These are phyloP conservation scores for Pulveroboletus sp. DNA, from an alignment of 768 basidiomycete species.

Conservation along the genomic window DNA sequence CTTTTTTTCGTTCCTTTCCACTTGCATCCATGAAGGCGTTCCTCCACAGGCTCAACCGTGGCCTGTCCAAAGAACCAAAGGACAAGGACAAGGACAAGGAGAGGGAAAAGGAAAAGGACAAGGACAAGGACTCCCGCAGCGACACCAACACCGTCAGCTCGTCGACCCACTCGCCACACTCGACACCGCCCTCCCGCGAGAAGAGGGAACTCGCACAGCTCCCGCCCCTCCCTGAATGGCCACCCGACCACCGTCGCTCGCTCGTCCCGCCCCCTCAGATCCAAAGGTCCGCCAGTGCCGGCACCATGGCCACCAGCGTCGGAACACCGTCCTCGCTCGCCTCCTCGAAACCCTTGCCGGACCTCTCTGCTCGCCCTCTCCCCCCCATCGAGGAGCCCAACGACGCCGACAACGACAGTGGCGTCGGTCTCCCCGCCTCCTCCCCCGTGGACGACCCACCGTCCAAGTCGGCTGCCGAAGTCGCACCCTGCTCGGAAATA, in stretches of 20 bases:
- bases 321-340: conserved; percentile 45
- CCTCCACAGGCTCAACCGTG: conserved; percentile 71
- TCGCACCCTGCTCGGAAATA: conserved; percentile 40
- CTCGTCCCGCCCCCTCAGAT: conserved; percentile 21
- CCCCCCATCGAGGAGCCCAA: conserved; percentile 45
- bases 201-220: conserved; percentile 50
- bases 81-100: conserved; percentile 61
- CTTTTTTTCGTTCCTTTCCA: conserved; percentile 5
- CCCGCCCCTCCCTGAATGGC: conserved; percentile 69
- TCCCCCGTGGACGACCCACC: conserved; percentile 27
- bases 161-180: conserved; percentile 20
- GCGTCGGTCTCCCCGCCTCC: conserved; percentile 36
- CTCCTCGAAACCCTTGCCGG: conserved; percentile 71
- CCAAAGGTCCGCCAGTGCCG: conserved; percentile 27
- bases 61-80: conserved; percentile 47
- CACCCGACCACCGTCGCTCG: conserved; percentile 39
- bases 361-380: conserved; percentile 50
- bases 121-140: conserved; percentile 31
- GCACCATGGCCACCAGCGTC: conserved; percentile 32
- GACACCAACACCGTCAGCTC: conserved; percentile 33
- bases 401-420: conserved; percentile 33
- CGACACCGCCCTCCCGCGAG: conserved; percentile 43
- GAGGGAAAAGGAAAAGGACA: conserved; percentile 27
- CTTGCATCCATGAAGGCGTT: conserved; percentile 73
- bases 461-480: conserved; percentile 34